These are phyloP conservation scores for Dipteronia sinensis DNA, from an alignment of 345 rosid species.

Conservation along the genomic window DNA sequence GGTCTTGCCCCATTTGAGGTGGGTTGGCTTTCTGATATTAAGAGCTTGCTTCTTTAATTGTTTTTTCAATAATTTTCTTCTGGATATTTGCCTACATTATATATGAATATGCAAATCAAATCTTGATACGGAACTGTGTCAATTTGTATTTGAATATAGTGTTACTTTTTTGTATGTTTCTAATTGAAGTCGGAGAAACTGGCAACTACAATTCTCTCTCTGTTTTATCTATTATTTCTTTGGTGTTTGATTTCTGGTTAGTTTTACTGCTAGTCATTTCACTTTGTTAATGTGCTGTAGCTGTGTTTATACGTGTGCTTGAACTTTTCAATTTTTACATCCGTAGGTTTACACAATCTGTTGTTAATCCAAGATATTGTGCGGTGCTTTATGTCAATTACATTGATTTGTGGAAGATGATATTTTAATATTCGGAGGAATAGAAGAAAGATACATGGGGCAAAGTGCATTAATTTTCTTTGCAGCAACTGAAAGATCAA, in stretches of 20 bases:
- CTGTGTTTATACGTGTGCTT: slow-evolving; percentile 8
- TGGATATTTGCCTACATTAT: background rate
- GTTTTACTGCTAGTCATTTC: background rate
- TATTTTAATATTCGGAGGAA: too few relatives aligned
- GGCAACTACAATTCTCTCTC: background rate
- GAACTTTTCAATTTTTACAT: background rate
- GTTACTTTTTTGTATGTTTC: background rate
- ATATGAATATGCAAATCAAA: background rate
- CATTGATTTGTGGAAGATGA: background rate
- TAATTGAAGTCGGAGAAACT: background rate
- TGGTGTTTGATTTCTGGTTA: background rate
- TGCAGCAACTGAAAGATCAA: too few relatives aligned
- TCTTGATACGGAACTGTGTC: slow-evolving; percentile 3
- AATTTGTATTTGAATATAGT: background rate
- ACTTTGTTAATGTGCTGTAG: background rate
- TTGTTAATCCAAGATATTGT: too few relatives aligned
- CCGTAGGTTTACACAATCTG: too few relatives aligned
- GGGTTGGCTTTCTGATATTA: background rate
- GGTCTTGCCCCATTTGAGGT: slow-evolving; percentile 97
- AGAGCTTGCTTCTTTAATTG: background rate
- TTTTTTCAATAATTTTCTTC: background rate
- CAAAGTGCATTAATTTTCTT: too few relatives aligned
- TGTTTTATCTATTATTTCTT: background rate
- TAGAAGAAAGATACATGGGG: too few relatives aligned
- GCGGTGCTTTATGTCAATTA: background rate